These are phyloP conservation scores for Pulveroboletus sp. DNA, from an alignment of 768 basidiomycete species.

Conservation along the genomic window DNA sequence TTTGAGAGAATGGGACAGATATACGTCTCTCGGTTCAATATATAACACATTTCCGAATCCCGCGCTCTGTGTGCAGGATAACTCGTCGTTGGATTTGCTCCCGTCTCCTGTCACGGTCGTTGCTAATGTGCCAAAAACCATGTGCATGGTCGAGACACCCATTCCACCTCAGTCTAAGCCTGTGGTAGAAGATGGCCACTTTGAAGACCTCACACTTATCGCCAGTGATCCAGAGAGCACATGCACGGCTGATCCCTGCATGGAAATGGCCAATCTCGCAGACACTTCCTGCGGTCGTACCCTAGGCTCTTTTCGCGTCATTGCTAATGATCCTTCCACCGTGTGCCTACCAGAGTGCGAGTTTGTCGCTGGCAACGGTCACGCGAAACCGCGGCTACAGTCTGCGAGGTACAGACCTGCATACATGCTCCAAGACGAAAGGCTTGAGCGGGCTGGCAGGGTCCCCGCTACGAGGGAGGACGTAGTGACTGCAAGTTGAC, in stretches of 20 bases:
- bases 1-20: constrained; percentile 43
- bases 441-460: constrained; percentile 68
- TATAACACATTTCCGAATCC: constrained; percentile 95
- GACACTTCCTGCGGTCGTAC: not conserved
- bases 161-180: not conserved
- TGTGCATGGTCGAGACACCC: constrained; percentile 14
- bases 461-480: constrained; percentile 25
- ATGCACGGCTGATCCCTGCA: constrained; percentile 14
- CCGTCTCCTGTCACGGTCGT: constrained; percentile 21
- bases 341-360: constrained; percentile 15
- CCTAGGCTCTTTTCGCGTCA: constrained; percentile 14
- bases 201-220: constrained; percentile 14
- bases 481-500: not conserved
- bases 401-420: constrained; percentile 62
- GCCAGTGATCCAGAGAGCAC: constrained; percentile 16
- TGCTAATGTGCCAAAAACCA: constrained; percentile 15
- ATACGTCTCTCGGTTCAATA: constrained; percentile 94
- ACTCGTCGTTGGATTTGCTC: constrained; percentile 7
- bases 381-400: not conserved
- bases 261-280: not conserved
- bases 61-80: constrained; percentile 45
- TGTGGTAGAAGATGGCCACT: not conserved
- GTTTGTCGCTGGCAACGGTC: not conserved
- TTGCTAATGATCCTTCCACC: constrained; percentile 20
- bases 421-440: constrained; percentile 71